These are phyloP conservation scores for Leonotis leonurus DNA, from an alignment of 257 asterid species.

Conservation along the genomic window DNA sequence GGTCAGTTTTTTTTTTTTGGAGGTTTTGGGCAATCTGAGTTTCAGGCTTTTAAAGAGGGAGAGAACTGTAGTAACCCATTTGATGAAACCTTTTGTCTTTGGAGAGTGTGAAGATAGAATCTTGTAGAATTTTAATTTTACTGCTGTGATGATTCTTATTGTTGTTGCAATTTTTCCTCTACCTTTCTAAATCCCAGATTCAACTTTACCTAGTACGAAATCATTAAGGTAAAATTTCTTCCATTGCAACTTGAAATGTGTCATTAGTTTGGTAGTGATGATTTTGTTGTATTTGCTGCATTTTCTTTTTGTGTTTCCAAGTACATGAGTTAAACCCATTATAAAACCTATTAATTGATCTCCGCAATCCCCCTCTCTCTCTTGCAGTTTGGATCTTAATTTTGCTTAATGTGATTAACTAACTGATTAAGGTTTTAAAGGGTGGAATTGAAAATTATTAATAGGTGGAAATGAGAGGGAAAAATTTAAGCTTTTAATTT, in stretches of 20 bases:
- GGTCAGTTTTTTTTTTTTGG: conserved; percentile 13
- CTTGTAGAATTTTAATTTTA: conserved; percentile 1
- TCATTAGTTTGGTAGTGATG: background rate
- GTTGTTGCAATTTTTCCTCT: background rate
- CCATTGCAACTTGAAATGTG: background rate
- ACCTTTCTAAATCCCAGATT: conserved; percentile 11
- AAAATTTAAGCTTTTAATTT: no score
- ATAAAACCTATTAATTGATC: background rate
- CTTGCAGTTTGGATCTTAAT: background rate
- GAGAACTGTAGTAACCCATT: conserved; percentile 15
- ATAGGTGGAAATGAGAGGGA: no score
- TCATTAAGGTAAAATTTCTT: background rate
- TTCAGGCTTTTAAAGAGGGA: conserved; percentile 15
- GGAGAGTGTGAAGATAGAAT: conserved; percentile 15
- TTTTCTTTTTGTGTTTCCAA: background rate
- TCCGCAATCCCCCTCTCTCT: background rate
- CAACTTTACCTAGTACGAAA: conserved; percentile 5
- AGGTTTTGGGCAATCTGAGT: conserved; percentile 12
- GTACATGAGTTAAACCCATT: no score
- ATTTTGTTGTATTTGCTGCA: no score
- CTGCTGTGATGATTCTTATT: background rate
- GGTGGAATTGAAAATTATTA: no score
- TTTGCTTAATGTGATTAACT: no score
- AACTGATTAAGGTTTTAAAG: no score
- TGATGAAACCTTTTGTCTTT: conserved; percentile 20